These are phyloP conservation scores for Antitrichia curtipendula DNA, from an alignment of 225 moss, liverwort and hornwort species.

Conservation along the genomic window DNA sequence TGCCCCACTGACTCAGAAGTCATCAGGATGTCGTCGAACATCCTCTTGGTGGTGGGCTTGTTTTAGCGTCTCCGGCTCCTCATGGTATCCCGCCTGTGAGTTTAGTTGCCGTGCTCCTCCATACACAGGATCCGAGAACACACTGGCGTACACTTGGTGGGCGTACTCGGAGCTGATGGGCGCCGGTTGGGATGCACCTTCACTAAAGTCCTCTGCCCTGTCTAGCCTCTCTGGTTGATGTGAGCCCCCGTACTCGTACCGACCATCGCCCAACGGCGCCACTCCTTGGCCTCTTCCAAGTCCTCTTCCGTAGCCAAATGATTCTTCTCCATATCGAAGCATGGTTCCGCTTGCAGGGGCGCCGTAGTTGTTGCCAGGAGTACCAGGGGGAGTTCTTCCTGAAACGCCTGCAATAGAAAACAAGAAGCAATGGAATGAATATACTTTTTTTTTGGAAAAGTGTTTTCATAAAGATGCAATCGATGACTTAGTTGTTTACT, in stretches of 20 bases:
- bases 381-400: not conserved
- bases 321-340: not conserved
- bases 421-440: no score
- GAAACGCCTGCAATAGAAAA: not conserved
- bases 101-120: slow-evolving; percentile 23
- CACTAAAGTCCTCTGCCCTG: not conserved
- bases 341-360: not conserved
- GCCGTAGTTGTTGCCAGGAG: not conserved
- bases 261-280: not conserved
- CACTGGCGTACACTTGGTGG: slow-evolving; percentile 29
- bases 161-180: slow-evolving; percentile 38
- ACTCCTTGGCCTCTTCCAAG: not conserved
- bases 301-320: not conserved
- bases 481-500: not conserved
- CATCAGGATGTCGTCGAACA: slow-evolving; percentile 12
- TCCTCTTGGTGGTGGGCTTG: slow-evolving; percentile 7
- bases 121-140: slow-evolving; percentile 42
- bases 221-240: not conserved
- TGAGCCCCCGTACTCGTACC: slow-evolving; percentile 8
- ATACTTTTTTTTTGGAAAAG: no score
- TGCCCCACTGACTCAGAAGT: not conserved
- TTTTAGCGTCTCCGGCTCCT: not conserved
- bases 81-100: not conserved
- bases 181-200: not conserved
- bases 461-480: no score